phyloP scores from a whole-genome alignment of 371 early-diverging fungal genomes.

The Syncephalastrum sp. region DNA sequence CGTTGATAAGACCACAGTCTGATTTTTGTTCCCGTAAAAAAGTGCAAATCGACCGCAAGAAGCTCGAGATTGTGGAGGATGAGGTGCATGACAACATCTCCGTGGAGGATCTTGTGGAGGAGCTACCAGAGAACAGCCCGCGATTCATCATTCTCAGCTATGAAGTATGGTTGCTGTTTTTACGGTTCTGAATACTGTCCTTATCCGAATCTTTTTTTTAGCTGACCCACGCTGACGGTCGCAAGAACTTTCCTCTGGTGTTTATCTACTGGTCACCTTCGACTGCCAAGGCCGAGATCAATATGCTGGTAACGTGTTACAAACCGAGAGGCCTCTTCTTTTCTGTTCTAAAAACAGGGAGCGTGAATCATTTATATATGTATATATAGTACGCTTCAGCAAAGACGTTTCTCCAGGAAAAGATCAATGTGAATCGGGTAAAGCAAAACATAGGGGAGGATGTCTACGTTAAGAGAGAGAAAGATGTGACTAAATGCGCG shows the following conservation, averaged over 20 bases:
- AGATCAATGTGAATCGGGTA: conserved; percentile 52
- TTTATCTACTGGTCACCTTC: conserved; percentile 68
- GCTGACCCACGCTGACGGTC: conserved; percentile 62
- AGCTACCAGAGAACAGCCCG: conserved; percentile 70
- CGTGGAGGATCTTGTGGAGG: conserved; percentile 64
- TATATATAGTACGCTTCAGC: conserved; percentile 61
- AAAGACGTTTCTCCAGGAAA: conserved; percentile 61
- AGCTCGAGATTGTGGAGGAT: conserved; percentile 55
- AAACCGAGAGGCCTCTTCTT: neutral
- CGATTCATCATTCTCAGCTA: conserved; percentile 70
- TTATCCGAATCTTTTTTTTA: conserved; percentile 3
- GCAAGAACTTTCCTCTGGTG: conserved; percentile 63
- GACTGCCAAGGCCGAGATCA: conserved; percentile 51
- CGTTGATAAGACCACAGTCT: neutral
- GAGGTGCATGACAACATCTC: conserved; percentile 47
- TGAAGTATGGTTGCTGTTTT: conserved; percentile 30
- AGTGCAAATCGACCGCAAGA: conserved; percentile 61
- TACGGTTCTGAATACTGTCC: neutral
- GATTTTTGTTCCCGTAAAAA: neutral
- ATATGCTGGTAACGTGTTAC: conserved; percentile 53
- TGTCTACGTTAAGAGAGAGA: conserved; percentile 1
- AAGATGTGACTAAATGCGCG: neutral
- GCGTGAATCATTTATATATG: conserved; percentile 4
- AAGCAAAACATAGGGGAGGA: neutral
- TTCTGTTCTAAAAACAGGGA: neutral